Conservation (phyloP, 352 stramenopile genomes). For the Hyaloperonospora arabidopsidis region DNA sequence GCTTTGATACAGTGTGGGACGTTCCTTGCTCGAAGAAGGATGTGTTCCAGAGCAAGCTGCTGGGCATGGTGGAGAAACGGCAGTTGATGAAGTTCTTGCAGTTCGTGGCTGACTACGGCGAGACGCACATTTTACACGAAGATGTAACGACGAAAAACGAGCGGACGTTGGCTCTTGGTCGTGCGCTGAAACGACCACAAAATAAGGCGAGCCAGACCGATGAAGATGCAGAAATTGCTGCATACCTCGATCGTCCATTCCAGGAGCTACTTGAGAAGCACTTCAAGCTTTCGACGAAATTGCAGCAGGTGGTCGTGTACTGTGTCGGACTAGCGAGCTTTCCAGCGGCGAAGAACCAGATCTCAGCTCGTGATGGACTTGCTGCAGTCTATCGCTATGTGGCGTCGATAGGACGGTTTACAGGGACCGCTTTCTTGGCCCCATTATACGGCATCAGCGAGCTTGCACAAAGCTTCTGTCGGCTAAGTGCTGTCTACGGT, state of each 20-base stretch:
- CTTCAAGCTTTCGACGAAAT: slow-evolving; percentile 68
- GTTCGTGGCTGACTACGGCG: slow-evolving; percentile 81
- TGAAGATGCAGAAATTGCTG: slow-evolving; percentile 23
- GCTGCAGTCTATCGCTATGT: slow-evolving; percentile 54
- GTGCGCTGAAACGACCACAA: slow-evolving; percentile 76
- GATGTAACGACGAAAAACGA: slow-evolving; percentile 85
- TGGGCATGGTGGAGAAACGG: slow-evolving; percentile 83
- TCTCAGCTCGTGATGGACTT: slow-evolving; percentile 45
- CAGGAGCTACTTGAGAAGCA: slow-evolving; percentile 53
- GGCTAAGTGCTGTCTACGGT: slow-evolving; percentile 78
- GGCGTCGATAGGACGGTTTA: slow-evolving; percentile 79
- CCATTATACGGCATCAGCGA: slow-evolving; percentile 83
- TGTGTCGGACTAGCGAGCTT: slow-evolving; percentile 74
- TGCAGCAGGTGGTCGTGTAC: slow-evolving; percentile 82
- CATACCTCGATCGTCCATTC: slow-evolving; percentile 56
- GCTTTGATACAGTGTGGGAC: slow-evolving; percentile 49
- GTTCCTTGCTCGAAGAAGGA: slow-evolving; percentile 88
- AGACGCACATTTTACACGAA: slow-evolving; percentile 59
- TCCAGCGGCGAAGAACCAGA: slow-evolving; percentile 35
- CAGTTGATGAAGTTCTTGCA: slow-evolving; percentile 89
- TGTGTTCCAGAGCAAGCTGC: slow-evolving; percentile 80
- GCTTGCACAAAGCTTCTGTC: slow-evolving; percentile 84
- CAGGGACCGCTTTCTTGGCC: slow-evolving; percentile 73
- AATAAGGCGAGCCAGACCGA: slow-evolving; percentile 68
- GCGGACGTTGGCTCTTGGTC: slow-evolving; percentile 59